Conservation (phyloP, 75 land plant species). For the Pinus tabuliformis region DNA sequence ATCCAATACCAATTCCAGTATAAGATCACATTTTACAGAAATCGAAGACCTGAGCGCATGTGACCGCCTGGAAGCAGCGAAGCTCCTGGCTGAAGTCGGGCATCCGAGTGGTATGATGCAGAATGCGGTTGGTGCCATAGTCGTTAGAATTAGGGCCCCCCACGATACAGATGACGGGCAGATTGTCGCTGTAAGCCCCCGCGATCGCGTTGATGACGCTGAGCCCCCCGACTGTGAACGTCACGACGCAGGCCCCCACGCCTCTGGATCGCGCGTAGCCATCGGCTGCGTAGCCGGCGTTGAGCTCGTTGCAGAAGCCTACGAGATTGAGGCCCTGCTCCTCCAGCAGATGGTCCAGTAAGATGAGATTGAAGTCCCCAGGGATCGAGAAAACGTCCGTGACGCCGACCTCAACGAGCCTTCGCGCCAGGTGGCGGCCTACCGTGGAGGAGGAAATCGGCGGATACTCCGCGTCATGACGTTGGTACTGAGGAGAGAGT, state of each 20-base stretch:
- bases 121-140: conserved; percentile 46
- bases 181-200: conserved; percentile 49
- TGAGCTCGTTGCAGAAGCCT: conserved; percentile 73
- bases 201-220: conserved; percentile 60
- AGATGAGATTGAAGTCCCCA: conserved; percentile 55
- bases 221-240: conserved; percentile 66
- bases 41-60: conserved; percentile 42
- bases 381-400: conserved; percentile 52
- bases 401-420: conserved; percentile 39
- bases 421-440: conserved; percentile 31
- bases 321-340: conserved; percentile 31
- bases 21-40: not conserved
- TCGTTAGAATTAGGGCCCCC: conserved; percentile 59
- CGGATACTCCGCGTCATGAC: not conserved
- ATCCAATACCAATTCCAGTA: not conserved
- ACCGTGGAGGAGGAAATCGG: conserved; percentile 6
- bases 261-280: conserved; percentile 54
- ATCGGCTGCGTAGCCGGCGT: conserved; percentile 74
- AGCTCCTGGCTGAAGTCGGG: conserved; percentile 58
- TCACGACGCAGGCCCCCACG: conserved; percentile 38
- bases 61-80: conserved; percentile 52
- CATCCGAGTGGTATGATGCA: conserved; percentile 49
- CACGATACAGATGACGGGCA: conserved; percentile 46
- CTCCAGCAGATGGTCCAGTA: conserved; percentile 52
- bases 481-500: too few species aligned